These are phyloP conservation scores for Mycena pura DNA, from an alignment of 768 basidiomycete genomes.

Conservation along the genomic window DNA sequence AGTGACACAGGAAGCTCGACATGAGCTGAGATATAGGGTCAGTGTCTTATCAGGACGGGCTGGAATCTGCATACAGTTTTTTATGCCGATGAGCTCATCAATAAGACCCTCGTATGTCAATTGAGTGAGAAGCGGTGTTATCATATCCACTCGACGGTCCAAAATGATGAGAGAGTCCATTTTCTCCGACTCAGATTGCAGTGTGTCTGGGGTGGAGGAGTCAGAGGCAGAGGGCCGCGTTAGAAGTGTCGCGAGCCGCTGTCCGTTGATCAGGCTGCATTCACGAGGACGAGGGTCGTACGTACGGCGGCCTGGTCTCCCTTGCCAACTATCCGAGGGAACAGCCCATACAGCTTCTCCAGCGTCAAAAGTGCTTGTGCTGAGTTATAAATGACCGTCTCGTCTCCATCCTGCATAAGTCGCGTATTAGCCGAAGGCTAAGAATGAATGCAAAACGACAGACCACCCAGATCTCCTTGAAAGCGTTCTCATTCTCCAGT, in stretches of 20 bases:
- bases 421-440: slow-evolving; percentile 16
- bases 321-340: slow-evolving; percentile 92
- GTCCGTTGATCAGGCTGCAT: slow-evolving; percentile 11
- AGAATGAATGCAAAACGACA: slow-evolving; percentile 37
- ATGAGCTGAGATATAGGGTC: slow-evolving; percentile 58
- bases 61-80: slow-evolving; percentile 70
- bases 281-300: slow-evolving; percentile 2
- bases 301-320: slow-evolving; percentile 84
- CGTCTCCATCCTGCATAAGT: slow-evolving; percentile 84
- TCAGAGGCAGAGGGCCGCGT: slow-evolving; percentile 57
- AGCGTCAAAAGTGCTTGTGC: slow-evolving; percentile 84
- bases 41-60: slow-evolving; percentile 1
- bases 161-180: slow-evolving; percentile 89
- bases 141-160: slow-evolving; percentile 92
- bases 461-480: slow-evolving; percentile 92
- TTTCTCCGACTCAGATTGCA: slow-evolving; percentile 57
- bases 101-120: slow-evolving; percentile 96
- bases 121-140: slow-evolving; percentile 94
- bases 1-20: slow-evolving; percentile 81
- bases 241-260: slow-evolving; percentile 83
- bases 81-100: slow-evolving; percentile 90
- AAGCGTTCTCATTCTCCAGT: slow-evolving; percentile 83
- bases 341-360: slow-evolving; percentile 85
- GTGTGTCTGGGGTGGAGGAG: slow-evolving; percentile 44
- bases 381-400: slow-evolving; percentile 88